phyloP scores from a whole-genome alignment of 2,329 filamentous ascomycete species.

The Fonsecaea multimorphosa region DNA sequence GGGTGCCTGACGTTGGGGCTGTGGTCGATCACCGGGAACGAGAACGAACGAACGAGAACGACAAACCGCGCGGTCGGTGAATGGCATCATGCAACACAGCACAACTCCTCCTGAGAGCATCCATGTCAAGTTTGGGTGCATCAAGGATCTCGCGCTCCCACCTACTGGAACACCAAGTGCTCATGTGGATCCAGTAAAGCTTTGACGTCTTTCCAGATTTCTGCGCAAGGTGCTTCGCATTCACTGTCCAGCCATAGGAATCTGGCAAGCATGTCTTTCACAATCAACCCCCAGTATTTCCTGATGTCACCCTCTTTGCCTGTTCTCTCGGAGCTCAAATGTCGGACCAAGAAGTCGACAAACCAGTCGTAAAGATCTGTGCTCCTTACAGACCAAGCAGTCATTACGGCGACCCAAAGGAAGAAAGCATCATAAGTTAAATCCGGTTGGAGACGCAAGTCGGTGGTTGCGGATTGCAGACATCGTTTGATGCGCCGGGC shows the following conservation, averaged over 20 bases:
- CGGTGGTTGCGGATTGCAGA: not conserved
- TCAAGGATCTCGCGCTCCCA: not conserved
- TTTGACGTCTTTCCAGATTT: constrained; percentile 17
- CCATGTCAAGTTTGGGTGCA: too few relatives aligned
- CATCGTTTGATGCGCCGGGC: constrained; percentile 13
- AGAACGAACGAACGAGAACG: too few relatives aligned
- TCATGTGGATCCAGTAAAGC: not conserved
- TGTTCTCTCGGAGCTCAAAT: not conserved
- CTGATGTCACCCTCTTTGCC: not conserved
- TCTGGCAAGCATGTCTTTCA: not conserved
- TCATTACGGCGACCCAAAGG: constrained; percentile 14
- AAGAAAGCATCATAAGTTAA: constrained; percentile 1
- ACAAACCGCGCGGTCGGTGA: too few relatives aligned
- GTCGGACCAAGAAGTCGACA: constrained; percentile 12
- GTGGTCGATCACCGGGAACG: too few relatives aligned
- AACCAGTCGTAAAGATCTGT: constrained; percentile 10
- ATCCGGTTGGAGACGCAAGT: not conserved
- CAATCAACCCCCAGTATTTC: not conserved
- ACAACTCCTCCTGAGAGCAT: too few relatives aligned
- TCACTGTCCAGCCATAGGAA: constrained; percentile 24
- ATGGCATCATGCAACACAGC: too few relatives aligned
- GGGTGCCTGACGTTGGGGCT: too few relatives aligned
- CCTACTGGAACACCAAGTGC: constrained; percentile 6
- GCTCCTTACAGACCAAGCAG: constrained; percentile 9
- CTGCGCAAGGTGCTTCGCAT: constrained; percentile 11